phyloP scores from a whole-genome alignment of 371 early-diverging fungal species.

The Lichtheimia corymbifera region DNA sequence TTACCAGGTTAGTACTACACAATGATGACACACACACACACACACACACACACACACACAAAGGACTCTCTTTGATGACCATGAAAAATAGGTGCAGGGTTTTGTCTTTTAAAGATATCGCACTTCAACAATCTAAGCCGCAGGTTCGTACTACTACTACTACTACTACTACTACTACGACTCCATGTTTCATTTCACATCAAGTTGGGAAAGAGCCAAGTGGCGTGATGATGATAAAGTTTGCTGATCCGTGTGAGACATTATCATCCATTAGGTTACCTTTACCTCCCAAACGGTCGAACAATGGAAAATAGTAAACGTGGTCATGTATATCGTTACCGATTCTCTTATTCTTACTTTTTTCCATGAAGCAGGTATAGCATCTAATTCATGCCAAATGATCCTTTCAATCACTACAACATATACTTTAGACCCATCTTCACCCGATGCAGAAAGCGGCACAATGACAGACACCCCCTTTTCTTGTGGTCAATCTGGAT shows the following conservation, averaged over 20 bases:
- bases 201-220: neutral
- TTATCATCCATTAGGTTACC: neutral
- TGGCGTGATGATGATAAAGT: neutral
- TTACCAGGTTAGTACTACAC: conserved; percentile 49
- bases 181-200: neutral
- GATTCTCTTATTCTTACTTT: conserved; percentile 55
- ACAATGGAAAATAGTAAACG: conserved; percentile 53
- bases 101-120: neutral
- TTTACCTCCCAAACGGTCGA: conserved; percentile 7
- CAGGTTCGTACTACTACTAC: too few species aligned
- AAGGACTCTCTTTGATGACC: neutral
- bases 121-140: neutral
- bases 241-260: neutral
- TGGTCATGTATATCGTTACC: conserved; percentile 58
- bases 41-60: too few species aligned
- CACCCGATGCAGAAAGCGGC: neutral
- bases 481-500: neutral
- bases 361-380: conserved; percentile 49
- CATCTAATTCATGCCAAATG: neutral
- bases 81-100: neutral
- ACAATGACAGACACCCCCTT: neutral
- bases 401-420: neutral
- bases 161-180: neutral
- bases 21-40: too few species aligned
- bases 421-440: neutral